Evolutionary conservation across 1,284 basidiomycete genomes (phyloP).

Genomic region (Lignosus rhinocerotis): DNA sequence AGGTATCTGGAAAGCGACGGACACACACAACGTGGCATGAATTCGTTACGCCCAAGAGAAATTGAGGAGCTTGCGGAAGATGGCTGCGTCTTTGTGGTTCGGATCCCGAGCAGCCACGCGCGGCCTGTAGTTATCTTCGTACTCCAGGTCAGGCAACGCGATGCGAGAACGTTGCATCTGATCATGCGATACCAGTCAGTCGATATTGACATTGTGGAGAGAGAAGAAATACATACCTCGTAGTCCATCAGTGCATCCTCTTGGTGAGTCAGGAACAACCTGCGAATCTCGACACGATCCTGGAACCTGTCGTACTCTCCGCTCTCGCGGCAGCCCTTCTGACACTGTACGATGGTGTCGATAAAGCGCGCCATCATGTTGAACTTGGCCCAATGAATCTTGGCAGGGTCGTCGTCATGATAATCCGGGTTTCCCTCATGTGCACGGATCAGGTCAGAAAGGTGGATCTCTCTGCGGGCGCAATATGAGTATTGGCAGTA

Average conservation of each 20-base stretch:
- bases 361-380: conserved; percentile 83
- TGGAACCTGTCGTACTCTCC: conserved; percentile 55
- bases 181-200: conserved; percentile 6
- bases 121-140: conserved; percentile 23
- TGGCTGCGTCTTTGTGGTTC: conserved; percentile 27
- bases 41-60: conserved; percentile 31
- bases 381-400: conserved; percentile 86
- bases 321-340: conserved; percentile 64
- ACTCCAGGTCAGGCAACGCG: conserved; percentile 27
- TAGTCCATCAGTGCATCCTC: conserved; percentile 55
- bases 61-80: conserved; percentile 30
- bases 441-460: conserved; percentile 76
- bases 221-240: conserved; percentile 45
- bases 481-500: not conserved
- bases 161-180: conserved; percentile 65
- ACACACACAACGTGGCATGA: conserved; percentile 4
- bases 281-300: conserved; percentile 39
- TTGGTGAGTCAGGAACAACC: conserved; percentile 49
- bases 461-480: conserved; percentile 71
- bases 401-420: conserved; percentile 54
- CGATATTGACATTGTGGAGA: no score
- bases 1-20: conserved; percentile 23
- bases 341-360: conserved; percentile 65
- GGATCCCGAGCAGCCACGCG: conserved; percentile 24
- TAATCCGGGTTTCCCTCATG: conserved; percentile 75